Base-by-base conservation (phyloP, 495 filamentous ascomycete genomes). In the Podospora didyma region DNA sequence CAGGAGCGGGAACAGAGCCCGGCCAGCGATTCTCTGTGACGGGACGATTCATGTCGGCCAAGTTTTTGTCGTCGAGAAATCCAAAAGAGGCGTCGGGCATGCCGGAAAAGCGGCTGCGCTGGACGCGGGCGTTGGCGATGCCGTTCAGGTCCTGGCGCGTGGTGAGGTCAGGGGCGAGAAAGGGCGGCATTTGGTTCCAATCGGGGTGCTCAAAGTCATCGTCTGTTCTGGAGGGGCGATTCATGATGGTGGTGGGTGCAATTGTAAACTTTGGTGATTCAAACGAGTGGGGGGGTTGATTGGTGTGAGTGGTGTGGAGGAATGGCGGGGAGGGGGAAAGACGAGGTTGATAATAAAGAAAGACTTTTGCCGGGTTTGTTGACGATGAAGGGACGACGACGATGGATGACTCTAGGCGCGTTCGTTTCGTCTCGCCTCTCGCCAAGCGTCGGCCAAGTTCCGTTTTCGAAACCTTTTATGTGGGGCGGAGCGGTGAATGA, bases 91-190 rank as follows among this genome's bases (percentile, higher is more conserved):
- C 14, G 3, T 14, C 16, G 19, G 24, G 22, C 22, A 7, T 31
- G 10, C 49, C 55, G 11, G 54, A 26, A 24, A 54, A 54, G 7
- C 55, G 42, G 35, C 55, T 58, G 46, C 62, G 59, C 24, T 67
- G 62, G 37, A 57, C 62, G 12, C 66, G 61, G 16, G 68, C 51
- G 51, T 69, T 71, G 53, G 70, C 73, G 41, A 80, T 76, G 41
- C 84, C 83, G 58, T 86, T 87, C 44, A 87, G 79, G 58, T 87
- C 83, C 68, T 81, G 78, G 51, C 84, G 73, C 23, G 84, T 86
- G 11, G 84, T 87, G 47, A 75, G 68, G 56, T 85, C 83, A 2
- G 79, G 73, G 54, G 77, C 81, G 49, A 86, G 66, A 11, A 72
- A 68, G 14, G 78, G 68, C 37, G 84, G 80, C 53, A 74, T 85